Evolutionary conservation across 768 basidiomycete species (phyloP).

Genomic region (Tremella mesenterica): DNA sequence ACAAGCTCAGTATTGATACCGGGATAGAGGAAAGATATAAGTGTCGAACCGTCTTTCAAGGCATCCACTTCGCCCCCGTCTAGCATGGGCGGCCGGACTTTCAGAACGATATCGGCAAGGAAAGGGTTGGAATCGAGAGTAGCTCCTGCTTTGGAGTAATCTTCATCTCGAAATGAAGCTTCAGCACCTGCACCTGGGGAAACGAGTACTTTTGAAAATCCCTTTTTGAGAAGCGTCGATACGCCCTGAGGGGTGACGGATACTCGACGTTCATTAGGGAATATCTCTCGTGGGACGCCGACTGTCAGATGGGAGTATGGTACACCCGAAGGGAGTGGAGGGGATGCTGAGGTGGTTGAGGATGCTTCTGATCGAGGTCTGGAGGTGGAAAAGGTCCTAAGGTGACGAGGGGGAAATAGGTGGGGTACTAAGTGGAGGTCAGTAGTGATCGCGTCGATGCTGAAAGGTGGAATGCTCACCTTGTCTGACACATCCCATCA

Average conservation of each 20-base stretch:
- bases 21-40: constrained; percentile 78
- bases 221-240: constrained; percentile 68
- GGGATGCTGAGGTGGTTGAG: too few species aligned
- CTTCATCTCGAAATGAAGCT: constrained; percentile 72
- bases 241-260: constrained; percentile 73
- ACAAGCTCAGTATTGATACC: constrained; percentile 68
- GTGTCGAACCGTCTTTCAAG: constrained; percentile 65
- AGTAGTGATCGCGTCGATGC: too few species aligned
- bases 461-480: too few species aligned
- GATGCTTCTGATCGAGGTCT: too few species aligned
- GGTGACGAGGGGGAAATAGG: too few species aligned
- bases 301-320: constrained; percentile 67
- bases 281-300: constrained; percentile 69
- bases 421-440: too few species aligned
- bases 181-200: constrained; percentile 62
- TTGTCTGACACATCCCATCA: too few species aligned
- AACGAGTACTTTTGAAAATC: constrained; percentile 63
- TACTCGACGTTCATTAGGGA: constrained; percentile 69
- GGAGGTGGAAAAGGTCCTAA: too few species aligned
- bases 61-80: constrained; percentile 52
- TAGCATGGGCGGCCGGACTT: constrained; percentile 68
- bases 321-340: constrained; percentile 37
- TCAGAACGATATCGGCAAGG: constrained; percentile 62
- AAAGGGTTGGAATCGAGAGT: constrained; percentile 49
- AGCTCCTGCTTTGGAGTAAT: constrained; percentile 70